phyloP scores from a whole-genome alignment of 208 protist species.

The Angomonas ambiguus region DNA sequence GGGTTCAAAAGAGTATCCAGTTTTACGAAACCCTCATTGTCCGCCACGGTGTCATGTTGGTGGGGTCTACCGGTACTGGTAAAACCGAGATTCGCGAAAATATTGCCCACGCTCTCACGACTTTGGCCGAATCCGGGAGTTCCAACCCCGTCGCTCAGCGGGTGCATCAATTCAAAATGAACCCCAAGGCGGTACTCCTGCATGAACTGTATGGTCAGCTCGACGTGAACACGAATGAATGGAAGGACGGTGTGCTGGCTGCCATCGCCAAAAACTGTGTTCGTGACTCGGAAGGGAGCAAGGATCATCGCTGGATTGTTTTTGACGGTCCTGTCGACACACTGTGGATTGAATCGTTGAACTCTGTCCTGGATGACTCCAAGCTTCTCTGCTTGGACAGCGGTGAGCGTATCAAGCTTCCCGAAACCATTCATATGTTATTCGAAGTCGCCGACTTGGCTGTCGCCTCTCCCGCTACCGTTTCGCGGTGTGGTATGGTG shows the following conservation, averaged over 20 bases:
- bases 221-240: constrained; percentile 93
- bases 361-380: constrained; percentile 98
- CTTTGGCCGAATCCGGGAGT: constrained; percentile 52
- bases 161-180: constrained; percentile 94
- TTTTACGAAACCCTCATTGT: constrained; percentile 98
- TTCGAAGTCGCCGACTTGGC: constrained; percentile 97
- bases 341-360: constrained; percentile 99
- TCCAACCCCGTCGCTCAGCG: constrained; percentile 67
- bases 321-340: constrained; percentile 99
- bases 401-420: constrained; percentile 96
- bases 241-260: constrained; percentile 90
- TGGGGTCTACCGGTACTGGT: constrained; percentile 96
- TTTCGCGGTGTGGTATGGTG: constrained; percentile 98
- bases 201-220: constrained; percentile 97
- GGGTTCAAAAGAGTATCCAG: constrained; percentile 95
- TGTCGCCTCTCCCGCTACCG: constrained; percentile 97
- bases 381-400: constrained; percentile 98
- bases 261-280: constrained; percentile 89
- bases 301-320: constrained; percentile 95
- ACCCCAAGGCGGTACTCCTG: constrained; percentile 97
- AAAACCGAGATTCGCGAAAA: constrained; percentile 91
- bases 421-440: constrained; percentile 94
- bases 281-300: constrained; percentile 65
- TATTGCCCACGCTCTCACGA: constrained; percentile 72
- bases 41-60: constrained; percentile 98